Percentiles rank a stretch among this genome's conserved stretches.
Evolutionary conservation across 257 asterid species (phyloP).

Genomic region (Scutellaria barbata): DNA sequence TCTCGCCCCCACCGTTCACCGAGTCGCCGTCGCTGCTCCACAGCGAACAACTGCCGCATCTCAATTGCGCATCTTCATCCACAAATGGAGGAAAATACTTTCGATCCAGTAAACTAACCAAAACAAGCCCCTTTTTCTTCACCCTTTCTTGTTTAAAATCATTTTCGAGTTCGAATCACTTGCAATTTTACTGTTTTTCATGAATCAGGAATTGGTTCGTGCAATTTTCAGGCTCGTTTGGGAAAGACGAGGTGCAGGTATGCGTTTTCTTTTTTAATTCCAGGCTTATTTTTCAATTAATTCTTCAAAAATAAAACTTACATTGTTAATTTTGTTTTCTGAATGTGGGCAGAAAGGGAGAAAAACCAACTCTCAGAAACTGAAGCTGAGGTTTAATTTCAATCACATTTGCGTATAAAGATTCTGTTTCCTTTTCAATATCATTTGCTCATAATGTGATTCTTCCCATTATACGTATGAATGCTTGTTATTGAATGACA

Average conservation of each 20-base stretch:
- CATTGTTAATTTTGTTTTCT: background rate
- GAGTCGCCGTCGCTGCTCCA: no score
- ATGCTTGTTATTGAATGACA: conserved; percentile 16
- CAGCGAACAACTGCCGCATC: no score
- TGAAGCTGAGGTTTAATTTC: conserved; percentile 55
- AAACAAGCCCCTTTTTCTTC: background rate
- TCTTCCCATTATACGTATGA: background rate
- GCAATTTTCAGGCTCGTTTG: conserved; percentile 78
- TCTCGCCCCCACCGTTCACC: no score
- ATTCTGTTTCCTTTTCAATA: background rate
- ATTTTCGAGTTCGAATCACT: background rate
- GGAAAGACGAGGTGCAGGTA: conserved; percentile 84
- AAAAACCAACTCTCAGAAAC: conserved; percentile 65
- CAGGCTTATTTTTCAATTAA: background rate
- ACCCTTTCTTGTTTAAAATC: background rate
- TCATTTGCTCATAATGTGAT: background rate
- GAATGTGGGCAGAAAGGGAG: conserved; percentile 63
- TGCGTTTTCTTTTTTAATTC: background rate
- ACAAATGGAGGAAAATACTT: conserved; percentile 60
- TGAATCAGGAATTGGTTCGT: conserved; percentile 73
- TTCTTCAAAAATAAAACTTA: background rate
- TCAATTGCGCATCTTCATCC: conserved; percentile 13
- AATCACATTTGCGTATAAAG: no score
- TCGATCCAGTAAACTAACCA: conserved; percentile 58
- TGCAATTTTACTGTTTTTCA: conserved; percentile 20